Base-by-base conservation (phyloP, 2,329 filamentous ascomycete genomes). In the Fusarium beomiforme region DNA sequence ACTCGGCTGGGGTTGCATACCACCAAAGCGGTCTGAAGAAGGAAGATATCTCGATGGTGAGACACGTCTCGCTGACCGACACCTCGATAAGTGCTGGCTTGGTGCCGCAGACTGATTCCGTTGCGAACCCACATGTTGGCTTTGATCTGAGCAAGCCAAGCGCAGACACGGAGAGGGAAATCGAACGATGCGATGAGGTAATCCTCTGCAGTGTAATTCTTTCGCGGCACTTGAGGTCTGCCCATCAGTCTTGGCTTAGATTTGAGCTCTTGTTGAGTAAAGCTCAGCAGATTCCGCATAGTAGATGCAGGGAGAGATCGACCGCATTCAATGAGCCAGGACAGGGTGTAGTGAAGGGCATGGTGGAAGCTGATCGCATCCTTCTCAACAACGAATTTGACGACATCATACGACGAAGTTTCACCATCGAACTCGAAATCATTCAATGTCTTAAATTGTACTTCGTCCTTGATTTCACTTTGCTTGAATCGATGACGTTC, bases 51-150 rank as follows among this genome's bases (percentile, higher is more conserved):
- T 64, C 96, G 90, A 76, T 98, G 95, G 77, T 98, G 95, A 3
- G 94, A 94, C 23, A 98, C 93, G 80, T 99, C 96, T 72, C 96
- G 88, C 76, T 97, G 93, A 14, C 90, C 90, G 17, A 98, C 94
- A 42, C 94, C 95, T 19, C 94, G 91, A 79, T 99, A 99, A 21
- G 95, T 96, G 56, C 92, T 92, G 79, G 97, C 96, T 81, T 99
- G 96, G 79, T 99, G 96, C 41, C 95, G 90, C 55, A 99, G 87
- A 76, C 95, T 98, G 78, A 99, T 94, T 4, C 96, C 96, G 78
- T 99, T 99, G 60, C 96, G 91, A 70, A 99, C 95, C 96, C 97
- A 99, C 91, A 98, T 97, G 55, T 94, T 93, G 21, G 95, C 94
- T 80, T 97, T 97, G 90, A 99, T 98, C 83, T 99, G 97, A 9